Evolutionary conservation across 352 stramenopile species (phyloP).

Genomic region (Peronospora destructor): DNA sequence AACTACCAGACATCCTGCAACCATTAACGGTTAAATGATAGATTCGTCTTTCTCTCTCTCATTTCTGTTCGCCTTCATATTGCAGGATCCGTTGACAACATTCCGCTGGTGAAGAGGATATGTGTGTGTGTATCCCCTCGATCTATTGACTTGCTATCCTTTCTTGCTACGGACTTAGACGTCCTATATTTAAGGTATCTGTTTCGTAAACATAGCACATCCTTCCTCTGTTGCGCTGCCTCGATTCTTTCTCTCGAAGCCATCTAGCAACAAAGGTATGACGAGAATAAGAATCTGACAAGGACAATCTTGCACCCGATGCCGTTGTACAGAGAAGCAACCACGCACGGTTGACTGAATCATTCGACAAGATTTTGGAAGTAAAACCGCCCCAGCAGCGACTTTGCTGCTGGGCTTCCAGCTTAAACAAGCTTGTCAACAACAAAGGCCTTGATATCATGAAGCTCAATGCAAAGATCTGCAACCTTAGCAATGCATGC

Average conservation of each 20-base stretch:
- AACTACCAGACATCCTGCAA: too few species aligned
- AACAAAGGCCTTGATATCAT: constrained; percentile 54
- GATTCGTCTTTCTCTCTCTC: too few species aligned
- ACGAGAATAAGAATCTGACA: not conserved
- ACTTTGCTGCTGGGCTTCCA: constrained; percentile 35
- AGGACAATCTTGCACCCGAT: constrained; percentile 8
- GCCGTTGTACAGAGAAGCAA: constrained; percentile 44
- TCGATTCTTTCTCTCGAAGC: constrained; percentile 52
- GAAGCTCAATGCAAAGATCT: constrained; percentile 81
- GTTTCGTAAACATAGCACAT: constrained; percentile 37
- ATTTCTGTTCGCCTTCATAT: too few species aligned
- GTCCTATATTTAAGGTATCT: constrained; percentile 32
- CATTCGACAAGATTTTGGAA: constrained; percentile 7
- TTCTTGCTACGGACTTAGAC: constrained; percentile 18
- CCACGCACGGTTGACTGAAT: constrained; percentile 22
- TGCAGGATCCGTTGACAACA: too few species aligned
- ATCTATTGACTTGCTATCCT: constrained; percentile 2
- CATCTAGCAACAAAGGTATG: constrained; percentile 14
- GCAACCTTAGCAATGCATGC: constrained; percentile 99
- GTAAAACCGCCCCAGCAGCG: constrained; percentile 28
- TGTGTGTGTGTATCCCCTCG: too few species aligned
- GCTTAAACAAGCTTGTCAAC: constrained; percentile 29
- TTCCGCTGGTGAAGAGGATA: not conserved
- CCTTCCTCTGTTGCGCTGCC: constrained; percentile 40
- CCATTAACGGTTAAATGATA: too few species aligned